Evolutionary conservation across 2,329 filamentous ascomycete genomes (phyloP), one percentile per base, ranked within the genome.

Genomic region (Penicillium sp.): DNA sequence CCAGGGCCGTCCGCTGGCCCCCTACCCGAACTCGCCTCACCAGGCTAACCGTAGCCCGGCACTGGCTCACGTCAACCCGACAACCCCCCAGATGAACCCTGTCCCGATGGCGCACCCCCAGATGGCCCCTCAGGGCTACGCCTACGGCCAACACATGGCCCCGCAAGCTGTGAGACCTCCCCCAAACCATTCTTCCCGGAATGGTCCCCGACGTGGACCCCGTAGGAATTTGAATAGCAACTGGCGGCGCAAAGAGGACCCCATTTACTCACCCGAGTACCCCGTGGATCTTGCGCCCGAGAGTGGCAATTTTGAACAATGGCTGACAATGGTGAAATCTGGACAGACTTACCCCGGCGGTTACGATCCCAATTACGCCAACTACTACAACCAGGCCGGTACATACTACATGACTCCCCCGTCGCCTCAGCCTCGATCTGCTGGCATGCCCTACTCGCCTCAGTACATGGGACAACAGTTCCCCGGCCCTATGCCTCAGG

Each of bases 51-150:
- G 78, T 55, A 86, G 86, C 75, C 81, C 87, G 54, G 83, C 84
- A 28, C 75, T 87, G 47, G 73, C 82, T 25, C 80, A 80, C 48
- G 82, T 83, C 30, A 79, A 86, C 61, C 84, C 86, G 50, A 80
- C 80, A 55, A 87, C 85, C 27, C 84, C 88, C 54, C 82, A 86
- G 74, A 84, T 84, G 83, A 80, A 77, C 56, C 80, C 81, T 64
- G 84, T 89, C 69, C 79, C 87, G 41, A 87, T 88, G 69, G 77
- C 78, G 50, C 77, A 80, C 52, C 79, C 80, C 36, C 79, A 80
- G 55, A 87, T 84, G 74, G 81, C 81, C 57, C 81, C 80, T 52
- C 75, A 75, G 59, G 77, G 76, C 44, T 77, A 80, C 63, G 78
- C 77, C 40, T 84, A 81, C 64, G 76, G 72, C 58, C 78, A 76